phyloP scores from a whole-genome alignment of 2,329 filamentous ascomycete genomes.

The Elsinoe fawcettii region DNA sequence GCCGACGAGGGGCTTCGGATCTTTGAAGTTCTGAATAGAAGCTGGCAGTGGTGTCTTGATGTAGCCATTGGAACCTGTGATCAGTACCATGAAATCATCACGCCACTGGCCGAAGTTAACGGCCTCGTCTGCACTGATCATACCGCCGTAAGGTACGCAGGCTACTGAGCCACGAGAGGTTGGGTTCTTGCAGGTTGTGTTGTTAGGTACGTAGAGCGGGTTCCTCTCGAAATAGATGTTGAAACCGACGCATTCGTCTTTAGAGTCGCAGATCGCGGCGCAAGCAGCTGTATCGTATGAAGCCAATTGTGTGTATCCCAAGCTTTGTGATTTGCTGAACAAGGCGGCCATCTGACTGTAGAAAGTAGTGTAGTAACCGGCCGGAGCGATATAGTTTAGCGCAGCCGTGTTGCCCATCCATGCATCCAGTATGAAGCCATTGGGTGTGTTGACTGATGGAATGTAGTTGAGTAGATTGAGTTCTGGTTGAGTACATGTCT shows the following conservation, averaged over 20 bases:
- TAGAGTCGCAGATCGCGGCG: conserved; percentile 12
- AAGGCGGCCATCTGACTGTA: conserved; percentile 9
- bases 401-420: conserved; percentile 12
- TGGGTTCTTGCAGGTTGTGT: conserved; percentile 14
- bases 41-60: conserved; percentile 14
- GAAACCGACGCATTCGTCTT: conserved; percentile 12
- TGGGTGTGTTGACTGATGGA: conserved; percentile 12
- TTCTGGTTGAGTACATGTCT: conserved; percentile 9
- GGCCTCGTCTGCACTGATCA: conserved; percentile 18
- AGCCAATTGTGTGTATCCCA: conserved; percentile 3
- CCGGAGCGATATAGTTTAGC: conserved; percentile 15
- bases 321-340: conserved; percentile 12
- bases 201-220: conserved; percentile 18
- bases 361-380: conserved; percentile 18
- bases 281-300: conserved; percentile 14
- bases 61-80: conserved; percentile 20
- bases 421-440: conserved; percentile 16
- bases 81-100: conserved; percentile 25
- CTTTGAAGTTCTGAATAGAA: conserved; percentile 13
- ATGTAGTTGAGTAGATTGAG: conserved; percentile 13
- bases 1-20: conserved; percentile 15
- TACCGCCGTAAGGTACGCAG: conserved; percentile 15
- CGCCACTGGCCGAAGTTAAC: conserved; percentile 25
- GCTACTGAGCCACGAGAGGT: neutral
- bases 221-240: conserved; percentile 19